Conservation (phyloP, 2,329 filamentous ascomycete species). For the Fusarium pseudonygamai region DNA sequence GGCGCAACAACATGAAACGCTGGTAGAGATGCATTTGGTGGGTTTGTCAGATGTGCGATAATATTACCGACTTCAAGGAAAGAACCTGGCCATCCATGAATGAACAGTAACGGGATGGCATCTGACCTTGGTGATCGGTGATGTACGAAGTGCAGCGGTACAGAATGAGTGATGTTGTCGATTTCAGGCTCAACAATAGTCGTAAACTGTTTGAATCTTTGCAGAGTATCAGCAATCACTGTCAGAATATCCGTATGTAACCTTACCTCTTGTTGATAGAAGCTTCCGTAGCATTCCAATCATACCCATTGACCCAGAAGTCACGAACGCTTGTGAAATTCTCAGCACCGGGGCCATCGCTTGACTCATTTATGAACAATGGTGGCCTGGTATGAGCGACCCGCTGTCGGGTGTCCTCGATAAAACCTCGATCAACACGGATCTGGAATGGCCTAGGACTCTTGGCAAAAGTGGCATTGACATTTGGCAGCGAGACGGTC, state of each 20-base stretch:
- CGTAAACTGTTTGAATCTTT: background rate
- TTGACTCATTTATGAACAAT: background rate
- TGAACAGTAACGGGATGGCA: background rate
- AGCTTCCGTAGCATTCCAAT: background rate
- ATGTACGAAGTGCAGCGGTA: background rate
- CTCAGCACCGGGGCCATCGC: background rate
- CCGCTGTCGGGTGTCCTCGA: background rate
- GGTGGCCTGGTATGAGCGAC: background rate
- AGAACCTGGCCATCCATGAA: background rate
- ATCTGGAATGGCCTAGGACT: background rate
- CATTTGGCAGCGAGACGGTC: background rate
- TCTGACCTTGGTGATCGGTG: rapidly evolving
- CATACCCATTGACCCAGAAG: background rate
- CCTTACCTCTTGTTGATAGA: background rate
- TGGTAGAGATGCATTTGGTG: background rate
- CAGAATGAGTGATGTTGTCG: background rate
- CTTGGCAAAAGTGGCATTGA: background rate
- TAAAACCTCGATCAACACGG: background rate
- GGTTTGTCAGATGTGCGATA: background rate
- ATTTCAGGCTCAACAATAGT: background rate
- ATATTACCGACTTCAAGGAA: background rate
- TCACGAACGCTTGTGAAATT: background rate
- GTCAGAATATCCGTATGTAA: rapidly evolving
- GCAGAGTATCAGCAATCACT: rapidly evolving
- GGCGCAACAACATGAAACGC: constrained; percentile 1